phyloP scores from a whole-genome alignment of 768 basidiomycete genomes.

The Boletus fagicola region DNA sequence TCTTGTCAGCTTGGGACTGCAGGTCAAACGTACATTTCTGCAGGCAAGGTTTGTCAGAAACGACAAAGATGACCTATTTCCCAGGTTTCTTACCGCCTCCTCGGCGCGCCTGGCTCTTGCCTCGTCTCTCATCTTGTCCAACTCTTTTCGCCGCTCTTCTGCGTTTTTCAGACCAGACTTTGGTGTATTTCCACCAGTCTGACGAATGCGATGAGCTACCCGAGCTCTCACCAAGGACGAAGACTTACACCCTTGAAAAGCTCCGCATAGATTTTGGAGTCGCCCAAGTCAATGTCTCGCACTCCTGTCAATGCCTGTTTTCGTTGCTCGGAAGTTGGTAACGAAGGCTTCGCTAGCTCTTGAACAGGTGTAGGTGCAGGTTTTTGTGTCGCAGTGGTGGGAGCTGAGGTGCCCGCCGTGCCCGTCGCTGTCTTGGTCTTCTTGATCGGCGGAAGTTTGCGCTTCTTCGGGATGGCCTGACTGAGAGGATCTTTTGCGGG shows the following conservation, averaged over 20 bases:
- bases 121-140: conserved; percentile 70
- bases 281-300: conserved; percentile 62
- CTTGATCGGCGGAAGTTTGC: conserved; percentile 66
- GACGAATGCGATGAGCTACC: background rate
- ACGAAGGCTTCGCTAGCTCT: conserved; percentile 28
- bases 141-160: conserved; percentile 67
- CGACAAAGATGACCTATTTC: background rate
- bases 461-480: conserved; percentile 48
- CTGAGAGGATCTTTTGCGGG: conserved; percentile 27
- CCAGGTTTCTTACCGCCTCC: conserved; percentile 48
- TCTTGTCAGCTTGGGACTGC: conserved; percentile 59
- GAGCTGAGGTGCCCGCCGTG: conserved; percentile 22
- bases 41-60: conserved; percentile 10
- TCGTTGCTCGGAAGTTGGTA: conserved; percentile 29
- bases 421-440: conserved; percentile 49
- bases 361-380: conserved; percentile 12
- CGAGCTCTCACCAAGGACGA: background rate
- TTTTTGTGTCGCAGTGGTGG: conserved; percentile 28
- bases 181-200: conserved; percentile 46
- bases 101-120: conserved; percentile 53
- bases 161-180: conserved; percentile 50
- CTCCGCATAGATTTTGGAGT: conserved; percentile 59
- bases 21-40: conserved; percentile 54
- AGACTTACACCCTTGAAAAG: conserved; percentile 56
- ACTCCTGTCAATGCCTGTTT: conserved; percentile 46